Evolutionary conservation across 2,329 filamentous ascomycete species (phyloP), one percentile per base, ranked within the genome.

Genomic region (Tetracladium maxilliforme): DNA sequence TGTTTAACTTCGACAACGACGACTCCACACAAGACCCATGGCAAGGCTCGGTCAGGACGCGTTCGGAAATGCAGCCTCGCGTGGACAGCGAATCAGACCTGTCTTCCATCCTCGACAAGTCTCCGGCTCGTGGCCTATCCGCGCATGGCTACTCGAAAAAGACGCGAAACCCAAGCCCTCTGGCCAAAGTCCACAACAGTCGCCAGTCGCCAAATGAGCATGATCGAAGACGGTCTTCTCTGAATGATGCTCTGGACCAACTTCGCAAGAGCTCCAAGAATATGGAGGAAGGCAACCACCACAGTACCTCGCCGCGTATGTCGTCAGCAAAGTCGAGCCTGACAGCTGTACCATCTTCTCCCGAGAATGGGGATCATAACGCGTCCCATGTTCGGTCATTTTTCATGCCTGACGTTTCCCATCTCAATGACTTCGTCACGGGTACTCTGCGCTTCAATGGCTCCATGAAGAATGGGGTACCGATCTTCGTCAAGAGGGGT

Each of bases 371-470:
- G 11, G 29, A 32, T 6, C 42, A 40, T 16, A 30, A 39, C 20
- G 42, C 40, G 14, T 42, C 42, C 27, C 44, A 41, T 11, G 46
- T 50, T 14, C 64, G 67, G 30, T 74, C 70, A 1, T 73, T 73
- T 39, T 54, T 68, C 24, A 52, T 75, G 4, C 69, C 70, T 3
- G 64, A 72, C 33, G 48, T 71, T 22, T 61, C 64, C 6, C 69
- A 73, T 34, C 54, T 72, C 29, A 70, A 66, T 6, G 67, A 73
- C 37, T 51, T 73, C 16, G 59, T 73, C 8, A 70, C 66, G 13
- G 66, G 65, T 26, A 52, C 62, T 6, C 18, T 34, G 19, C 1
- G 54, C 68, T 9, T 64, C 69, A 41, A 52, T 56, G 7, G 60
- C 63, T 12, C 56, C 48, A 18, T 44, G 51, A n/a, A 56, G 53